Base-by-base conservation (phyloP, 371 early-diverging fungal species). In the Entomophthora muscae region DNA sequence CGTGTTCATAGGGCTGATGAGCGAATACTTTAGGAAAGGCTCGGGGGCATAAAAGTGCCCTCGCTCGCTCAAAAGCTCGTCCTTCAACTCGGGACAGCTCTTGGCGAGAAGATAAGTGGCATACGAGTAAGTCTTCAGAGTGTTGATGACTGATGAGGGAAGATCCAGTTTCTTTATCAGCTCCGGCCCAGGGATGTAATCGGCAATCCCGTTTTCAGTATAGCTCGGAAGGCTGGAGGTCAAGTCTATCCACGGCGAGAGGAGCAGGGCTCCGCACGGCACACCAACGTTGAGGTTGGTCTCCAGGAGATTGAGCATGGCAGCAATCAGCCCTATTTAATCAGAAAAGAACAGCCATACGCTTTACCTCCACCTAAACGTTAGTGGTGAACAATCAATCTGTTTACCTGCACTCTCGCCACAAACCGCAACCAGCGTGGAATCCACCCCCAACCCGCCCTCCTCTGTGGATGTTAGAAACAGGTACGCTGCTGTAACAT, bases 401-500 rank as follows among this genome's bases (percentile, higher is more conserved):
- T 71, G 68, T 17, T 79, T 82, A 21, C 85, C 85, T 33, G 84
- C 84, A 17, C 76, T 75, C 61, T 83, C 83, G n/a, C 83, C 85
- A 64, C 72, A 75, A 0, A 83, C 57, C 32, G 76, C 68, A 55
- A 81, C 68, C 29, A 74, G 65, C 13, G 63, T 32, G 10, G 75
- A 72, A 22, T 67, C 57, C 57, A 74, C 32, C 7, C 60, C 60
- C 13, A 65, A 17, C 62, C 68, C 67, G 0, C 68, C 73, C 28
- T 74, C 70, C 1, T 74, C 75, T 0, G 83, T 82, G 26, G 79
- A 73, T 1, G 70, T 73, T 33, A 95, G 70, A 61, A 79, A 78
- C 42, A 79, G 57, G 65, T 89, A 92, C 0, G 88, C 82, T 24
- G 83, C 76, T 27, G 86, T 73, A 32, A 80, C 84, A 73, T 93